Evolutionary conservation across 2,329 filamentous ascomycete species (phyloP).

Genomic region (Neofusicoccum laricinum): DNA sequence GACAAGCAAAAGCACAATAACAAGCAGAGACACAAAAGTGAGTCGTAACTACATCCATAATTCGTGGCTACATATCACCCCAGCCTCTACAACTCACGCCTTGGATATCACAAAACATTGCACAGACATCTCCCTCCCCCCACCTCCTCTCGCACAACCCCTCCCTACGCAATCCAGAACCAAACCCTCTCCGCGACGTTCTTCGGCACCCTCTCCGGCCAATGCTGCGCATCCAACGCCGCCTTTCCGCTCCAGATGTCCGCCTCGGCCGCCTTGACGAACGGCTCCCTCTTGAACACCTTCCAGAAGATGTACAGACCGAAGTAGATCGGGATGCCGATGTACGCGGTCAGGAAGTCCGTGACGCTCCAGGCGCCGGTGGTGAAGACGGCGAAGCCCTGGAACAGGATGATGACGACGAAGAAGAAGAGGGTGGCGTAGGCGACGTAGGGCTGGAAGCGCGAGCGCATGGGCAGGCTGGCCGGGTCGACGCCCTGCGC

Average conservation of each 20-base stretch:
- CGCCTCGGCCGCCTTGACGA: slow-evolving; percentile 39
- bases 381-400: slow-evolving; percentile 40
- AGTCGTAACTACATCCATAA: too few relatives aligned
- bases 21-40: too few relatives aligned
- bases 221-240: slow-evolving; percentile 45
- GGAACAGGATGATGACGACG: slow-evolving; percentile 64
- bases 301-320: slow-evolving; percentile 57
- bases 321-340: slow-evolving; percentile 39
- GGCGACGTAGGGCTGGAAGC: slow-evolving; percentile 54
- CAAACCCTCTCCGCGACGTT: slow-evolving; percentile 48
- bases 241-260: slow-evolving; percentile 49
- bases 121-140: too few relatives aligned
- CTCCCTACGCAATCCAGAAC: slow-evolving; percentile 45
- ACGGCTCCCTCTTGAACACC: slow-evolving; percentile 59
- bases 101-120: too few relatives aligned
- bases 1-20: too few relatives aligned
- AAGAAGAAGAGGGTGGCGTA: slow-evolving; percentile 58
- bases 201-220: slow-evolving; percentile 42
- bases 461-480: slow-evolving; percentile 50
- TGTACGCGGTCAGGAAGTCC: slow-evolving; percentile 51
- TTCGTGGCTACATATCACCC: too few relatives aligned
- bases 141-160: neutral
- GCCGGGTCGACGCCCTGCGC: slow-evolving; percentile 22
- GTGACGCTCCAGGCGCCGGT: neutral
- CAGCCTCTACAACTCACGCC: too few relatives aligned